Conservation (phyloP, 345 rosid species). For the Murraya paniculata region DNA sequence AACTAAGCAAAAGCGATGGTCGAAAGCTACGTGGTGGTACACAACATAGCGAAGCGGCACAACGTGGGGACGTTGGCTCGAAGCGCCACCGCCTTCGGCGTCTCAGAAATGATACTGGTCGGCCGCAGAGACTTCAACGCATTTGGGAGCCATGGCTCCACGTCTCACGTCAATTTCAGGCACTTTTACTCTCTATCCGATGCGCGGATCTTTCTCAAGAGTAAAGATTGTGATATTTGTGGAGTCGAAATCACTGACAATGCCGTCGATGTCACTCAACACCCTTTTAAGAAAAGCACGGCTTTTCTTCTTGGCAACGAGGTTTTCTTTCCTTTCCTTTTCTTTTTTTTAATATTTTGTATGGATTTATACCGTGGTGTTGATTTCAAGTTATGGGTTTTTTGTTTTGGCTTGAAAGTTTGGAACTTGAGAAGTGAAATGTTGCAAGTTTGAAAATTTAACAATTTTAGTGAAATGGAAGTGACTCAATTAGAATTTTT, state of each 20-base stretch:
- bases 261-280: slow-evolving; percentile 67
- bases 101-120: slow-evolving; percentile 73
- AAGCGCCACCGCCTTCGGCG: slow-evolving; percentile 95
- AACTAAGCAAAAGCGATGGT: slow-evolving; percentile 12
- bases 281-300: slow-evolving; percentile 77
- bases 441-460: background rate
- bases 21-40: slow-evolving; percentile 87
- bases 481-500: background rate
- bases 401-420: background rate
- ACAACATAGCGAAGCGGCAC: slow-evolving; percentile 96
- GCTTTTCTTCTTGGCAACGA: slow-evolving; percentile 97
- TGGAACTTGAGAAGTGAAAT: background rate
- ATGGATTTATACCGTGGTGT: background rate
- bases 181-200: slow-evolving; percentile 81
- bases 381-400: background rate
- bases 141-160: slow-evolving; percentile 96
- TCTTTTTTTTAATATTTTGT: background rate
- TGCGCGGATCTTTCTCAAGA: slow-evolving; percentile 75
- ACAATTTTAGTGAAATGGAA: background rate
- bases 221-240: slow-evolving; percentile 87
- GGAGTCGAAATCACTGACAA: slow-evolving; percentile 90
- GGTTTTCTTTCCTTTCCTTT: slow-evolving; percentile 32
- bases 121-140: slow-evolving; percentile 97
- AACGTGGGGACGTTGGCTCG: slow-evolving; percentile 92
- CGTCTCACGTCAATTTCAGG: slow-evolving; percentile 80